Conservation (phyloP, 2,329 filamentous ascomycete species). For the Clarireedia monteithiana region DNA sequence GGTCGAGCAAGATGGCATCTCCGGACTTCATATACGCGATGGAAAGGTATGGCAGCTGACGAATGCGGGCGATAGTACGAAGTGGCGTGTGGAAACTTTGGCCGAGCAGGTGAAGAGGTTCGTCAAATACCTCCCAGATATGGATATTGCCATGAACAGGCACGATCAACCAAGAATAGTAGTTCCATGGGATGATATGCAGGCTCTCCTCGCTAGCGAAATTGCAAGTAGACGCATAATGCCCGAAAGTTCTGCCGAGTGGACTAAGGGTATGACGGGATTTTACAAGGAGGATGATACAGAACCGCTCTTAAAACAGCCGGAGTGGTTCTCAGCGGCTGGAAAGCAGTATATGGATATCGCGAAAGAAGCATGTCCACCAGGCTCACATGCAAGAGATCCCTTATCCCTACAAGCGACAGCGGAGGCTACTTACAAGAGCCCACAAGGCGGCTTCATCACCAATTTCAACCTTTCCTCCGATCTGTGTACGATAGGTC, state of each 20-base stretch:
- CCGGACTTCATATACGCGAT: conserved; percentile 27
- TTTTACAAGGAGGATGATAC: conserved; percentile 18
- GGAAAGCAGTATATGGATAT: conserved; percentile 52
- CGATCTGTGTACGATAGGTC: conserved; percentile 50
- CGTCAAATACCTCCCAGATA: conserved; percentile 48
- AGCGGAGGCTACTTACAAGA: conserved; percentile 34
- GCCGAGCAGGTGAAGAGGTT: conserved; percentile 33
- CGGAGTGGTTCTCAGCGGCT: conserved; percentile 24
- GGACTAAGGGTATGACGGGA: conserved; percentile 35
- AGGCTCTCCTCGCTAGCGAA: conserved; percentile 42
- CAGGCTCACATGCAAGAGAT: conserved; percentile 42
- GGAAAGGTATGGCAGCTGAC: conserved; percentile 29
- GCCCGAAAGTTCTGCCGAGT: conserved; percentile 35
- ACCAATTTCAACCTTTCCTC: conserved; percentile 50
- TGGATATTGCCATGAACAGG: conserved; percentile 60
- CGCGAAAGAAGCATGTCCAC: conserved; percentile 48
- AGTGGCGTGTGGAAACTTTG: conserved; percentile 37
- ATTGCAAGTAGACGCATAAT: conserved; percentile 36
- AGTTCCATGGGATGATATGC: conserved; percentile 49
- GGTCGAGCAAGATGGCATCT: conserved; percentile 22
- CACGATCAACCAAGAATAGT: conserved; percentile 58
- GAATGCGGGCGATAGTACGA: conserved; percentile 14
- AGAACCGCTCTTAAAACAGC: conserved; percentile 13
- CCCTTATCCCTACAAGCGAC: conserved; percentile 27
- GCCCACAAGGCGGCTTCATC: conserved; percentile 42